Conservation (phyloP, 2,329 filamentous ascomycete genomes). For the Cladosporium sp. region DNA sequence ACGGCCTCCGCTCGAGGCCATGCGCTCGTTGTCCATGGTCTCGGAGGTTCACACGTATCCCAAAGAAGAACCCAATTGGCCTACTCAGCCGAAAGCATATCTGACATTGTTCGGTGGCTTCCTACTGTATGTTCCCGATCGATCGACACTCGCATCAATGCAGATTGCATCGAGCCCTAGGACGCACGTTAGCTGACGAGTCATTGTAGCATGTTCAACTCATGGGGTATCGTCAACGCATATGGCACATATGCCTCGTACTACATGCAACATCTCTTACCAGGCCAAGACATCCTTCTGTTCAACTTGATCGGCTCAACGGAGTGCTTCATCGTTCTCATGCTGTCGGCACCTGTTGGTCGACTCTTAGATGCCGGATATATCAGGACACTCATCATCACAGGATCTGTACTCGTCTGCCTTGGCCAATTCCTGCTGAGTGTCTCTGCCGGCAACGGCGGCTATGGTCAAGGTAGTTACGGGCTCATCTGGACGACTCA, state of each 20-base stretch:
- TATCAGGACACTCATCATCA: constrained; percentile 36
- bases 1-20: constrained; percentile 9
- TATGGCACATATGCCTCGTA: constrained; percentile 49
- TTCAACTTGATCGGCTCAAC: constrained; percentile 48
- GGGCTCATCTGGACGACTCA: constrained; percentile 44
- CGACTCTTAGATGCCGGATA: constrained; percentile 47
- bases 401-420: constrained; percentile 40
- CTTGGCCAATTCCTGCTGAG: constrained; percentile 45
- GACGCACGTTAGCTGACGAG: neutral
- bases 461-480: constrained; percentile 36
- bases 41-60: neutral
- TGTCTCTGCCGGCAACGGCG: constrained; percentile 33
- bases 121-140: constrained; percentile 32
- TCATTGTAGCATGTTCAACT: constrained; percentile 34
- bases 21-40: constrained; percentile 11
- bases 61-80: constrained; percentile 39
- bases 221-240: constrained; percentile 47
- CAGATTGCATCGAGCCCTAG: neutral
- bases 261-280: constrained; percentile 44
- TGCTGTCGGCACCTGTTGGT: constrained; percentile 44
- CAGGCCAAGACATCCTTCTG: constrained; percentile 35
- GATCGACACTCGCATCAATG: neutral
- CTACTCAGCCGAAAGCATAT: constrained; percentile 42
- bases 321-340: constrained; percentile 44
- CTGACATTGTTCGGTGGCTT: constrained; percentile 44